Evolutionary conservation across 495 filamentous ascomycete species (phyloP).

Genomic region (Letharia columbiana): DNA sequence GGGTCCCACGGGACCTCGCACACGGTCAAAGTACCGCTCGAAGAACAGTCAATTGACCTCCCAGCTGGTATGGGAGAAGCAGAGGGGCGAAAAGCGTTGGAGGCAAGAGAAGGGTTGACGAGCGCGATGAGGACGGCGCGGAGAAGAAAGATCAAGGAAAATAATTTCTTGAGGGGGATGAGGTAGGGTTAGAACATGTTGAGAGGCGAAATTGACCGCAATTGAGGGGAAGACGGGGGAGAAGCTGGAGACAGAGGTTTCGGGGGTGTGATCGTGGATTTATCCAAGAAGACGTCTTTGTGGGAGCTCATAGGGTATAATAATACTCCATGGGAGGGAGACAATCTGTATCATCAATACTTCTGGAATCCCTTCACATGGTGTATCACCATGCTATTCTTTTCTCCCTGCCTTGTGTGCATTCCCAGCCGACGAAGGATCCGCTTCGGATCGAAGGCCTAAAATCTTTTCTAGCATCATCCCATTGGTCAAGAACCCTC

Average conservation of each 20-base stretch:
- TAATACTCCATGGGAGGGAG: not conserved
- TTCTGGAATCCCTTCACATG: too few species aligned
- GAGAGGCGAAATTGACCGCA: not conserved
- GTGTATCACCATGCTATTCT: too few species aligned
- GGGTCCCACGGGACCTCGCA: slow-evolving; percentile 36
- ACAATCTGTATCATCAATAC: too few species aligned
- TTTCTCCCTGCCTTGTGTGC: too few species aligned
- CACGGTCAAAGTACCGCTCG: slow-evolving; percentile 63
- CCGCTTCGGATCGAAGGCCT: too few species aligned
- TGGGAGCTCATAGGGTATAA: not conserved
- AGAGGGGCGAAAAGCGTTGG: slow-evolving; percentile 30
- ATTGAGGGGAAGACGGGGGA: not conserved
- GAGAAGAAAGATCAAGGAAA: slow-evolving; percentile 77
- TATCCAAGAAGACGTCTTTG: too few species aligned
- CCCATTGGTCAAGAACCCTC: too few species aligned
- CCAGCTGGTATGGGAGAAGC: slow-evolving; percentile 40
- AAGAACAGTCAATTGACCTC: slow-evolving; percentile 78
- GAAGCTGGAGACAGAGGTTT: too few species aligned
- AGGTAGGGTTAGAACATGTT: slow-evolving; percentile 27
- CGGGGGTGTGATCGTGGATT: too few species aligned
- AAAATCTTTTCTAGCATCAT: too few species aligned
- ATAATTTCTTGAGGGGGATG: slow-evolving; percentile 84
- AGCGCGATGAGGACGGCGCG: slow-evolving; percentile 53
- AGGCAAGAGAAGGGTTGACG: slow-evolving; percentile 35
- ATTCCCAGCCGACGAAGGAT: too few species aligned